Conservation (phyloP, 495 filamentous ascomycete species). For the Podospora comata region DNA sequence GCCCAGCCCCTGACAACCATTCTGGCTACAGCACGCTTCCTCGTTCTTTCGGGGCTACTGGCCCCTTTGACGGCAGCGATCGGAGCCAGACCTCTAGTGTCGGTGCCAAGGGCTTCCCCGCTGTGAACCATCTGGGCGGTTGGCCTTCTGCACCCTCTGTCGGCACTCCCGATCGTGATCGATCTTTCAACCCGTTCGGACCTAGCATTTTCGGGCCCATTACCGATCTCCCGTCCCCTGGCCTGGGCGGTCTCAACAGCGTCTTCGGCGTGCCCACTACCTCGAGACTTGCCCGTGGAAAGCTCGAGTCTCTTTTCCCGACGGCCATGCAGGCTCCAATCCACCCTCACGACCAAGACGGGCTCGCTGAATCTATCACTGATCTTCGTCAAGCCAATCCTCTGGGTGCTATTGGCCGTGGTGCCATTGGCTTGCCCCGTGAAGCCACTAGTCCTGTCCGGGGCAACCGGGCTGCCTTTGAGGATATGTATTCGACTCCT, state of each 20-base stretch:
- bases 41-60: constrained; percentile 43
- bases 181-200: constrained; percentile 61
- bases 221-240: constrained; percentile 73
- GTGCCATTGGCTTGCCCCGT: constrained; percentile 46
- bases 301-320: constrained; percentile 84
- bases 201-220: constrained; percentile 66
- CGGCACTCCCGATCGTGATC: constrained; percentile 76
- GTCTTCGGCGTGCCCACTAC: constrained; percentile 45
- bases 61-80: constrained; percentile 68
- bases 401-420: constrained; percentile 54
- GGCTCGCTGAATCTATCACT: constrained; percentile 47
- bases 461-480: constrained; percentile 54
- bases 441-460: constrained; percentile 60
- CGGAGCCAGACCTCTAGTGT: constrained; percentile 87
- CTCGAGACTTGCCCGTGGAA: constrained; percentile 62
- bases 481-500: constrained; percentile 46
- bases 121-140: constrained; percentile 61
- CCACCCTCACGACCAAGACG: constrained; percentile 60
- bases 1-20: constrained; percentile 39
- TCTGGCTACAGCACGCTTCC: constrained; percentile 47
- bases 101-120: constrained; percentile 67
- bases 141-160: constrained; percentile 63
- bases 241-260: constrained; percentile 55
- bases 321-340: constrained; percentile 85
- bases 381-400: constrained; percentile 50